Percentiles rank a stretch among this genome's conserved stretches.
phyloP scores from a whole-genome alignment of 1,139 yeast species.

The Debaryomyces fabryi region DNA sequence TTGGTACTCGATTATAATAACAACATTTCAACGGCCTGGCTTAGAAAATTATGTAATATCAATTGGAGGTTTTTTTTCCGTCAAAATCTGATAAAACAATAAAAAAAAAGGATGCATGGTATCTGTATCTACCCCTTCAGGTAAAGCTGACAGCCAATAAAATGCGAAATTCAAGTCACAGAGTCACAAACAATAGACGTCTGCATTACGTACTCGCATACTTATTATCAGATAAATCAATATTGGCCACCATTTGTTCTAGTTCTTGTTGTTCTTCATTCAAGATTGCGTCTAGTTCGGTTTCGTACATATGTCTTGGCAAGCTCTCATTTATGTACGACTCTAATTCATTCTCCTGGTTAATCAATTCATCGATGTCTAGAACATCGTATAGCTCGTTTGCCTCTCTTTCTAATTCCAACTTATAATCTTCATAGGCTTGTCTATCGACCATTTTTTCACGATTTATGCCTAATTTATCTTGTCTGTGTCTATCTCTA shows the following conservation, averaged over 20 bases:
- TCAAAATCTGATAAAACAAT: background rate
- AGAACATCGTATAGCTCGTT: conserved; percentile 19
- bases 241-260: conserved; percentile 9
- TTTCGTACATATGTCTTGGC: conserved; percentile 1
- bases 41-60: background rate
- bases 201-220: background rate
- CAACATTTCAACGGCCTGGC: background rate
- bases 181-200: background rate
- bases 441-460: conserved; percentile 30
- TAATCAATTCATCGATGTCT: conserved; percentile 33
- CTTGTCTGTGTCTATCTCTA: conserved; percentile 32
- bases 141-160: background rate
- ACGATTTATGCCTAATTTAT: conserved; percentile 25
- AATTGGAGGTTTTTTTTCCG: background rate
- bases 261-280: conserved; percentile 8
- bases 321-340: background rate
- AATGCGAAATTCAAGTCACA: background rate
- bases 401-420: conserved; percentile 22
- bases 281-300: conserved; percentile 5
- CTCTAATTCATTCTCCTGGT: conserved; percentile 29
- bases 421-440: conserved; percentile 19
- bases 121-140: background rate
- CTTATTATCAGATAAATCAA: conserved; percentile 11
- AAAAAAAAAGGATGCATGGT: background rate
- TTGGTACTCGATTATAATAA: background rate